Evolutionary conservation across 208 protist genomes (phyloP), one percentile per base, ranked within the genome.

Genomic region (Acanthamoeba polyphaga): DNA sequence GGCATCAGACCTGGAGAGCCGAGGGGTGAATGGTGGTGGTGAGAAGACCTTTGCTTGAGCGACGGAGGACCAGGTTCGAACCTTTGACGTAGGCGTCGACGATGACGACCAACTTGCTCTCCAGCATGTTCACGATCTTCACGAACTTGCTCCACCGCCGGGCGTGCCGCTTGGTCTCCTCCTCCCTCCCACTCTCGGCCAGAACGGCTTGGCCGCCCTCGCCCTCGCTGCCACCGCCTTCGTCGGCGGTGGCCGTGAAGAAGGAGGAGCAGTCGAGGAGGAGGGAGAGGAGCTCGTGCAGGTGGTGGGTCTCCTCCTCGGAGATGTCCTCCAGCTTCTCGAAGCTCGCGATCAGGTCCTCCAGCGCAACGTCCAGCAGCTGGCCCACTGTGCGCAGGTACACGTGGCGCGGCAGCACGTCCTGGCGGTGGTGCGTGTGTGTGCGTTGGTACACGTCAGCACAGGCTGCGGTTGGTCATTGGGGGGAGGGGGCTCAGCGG

Each of bases 231-330:
- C 27, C 72, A 0, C 1, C 32, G 29, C 0, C 72, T 80, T 76
- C 68, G 53, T 1, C 60, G 84, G 24, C 32, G 55, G 6, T 13
- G 9, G 46, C 19, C 15, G 32, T 27, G 32, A 92, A 92, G 62
- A 74, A 68, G 32, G 60, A 55, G 6, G 55, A 43, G 62, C 64
- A 58, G 62, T 76, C 87, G 32, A 88, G 27, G 8, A 95, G 51
- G 49, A 80, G 74, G 38, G 72, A 78, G 12, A 89, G 27, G 29
- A 95, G 43, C 29, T 90, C 32, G 64, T 90, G 76, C 62, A 95
- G 93, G 34, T 95, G 55, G 93, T 95, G 93, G 2, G 93, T 90
- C 78, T 95, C 93, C 43, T 95, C 93, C n/a, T 90, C 93, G n/a
- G 76, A 88, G 29, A 95, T 95, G 64, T 95, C 93, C 15, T 8